Evolutionary conservation across 345 rosid species (phyloP), one percentile per base, ranked within the genome.

Genomic region (Syzygium grande): DNA sequence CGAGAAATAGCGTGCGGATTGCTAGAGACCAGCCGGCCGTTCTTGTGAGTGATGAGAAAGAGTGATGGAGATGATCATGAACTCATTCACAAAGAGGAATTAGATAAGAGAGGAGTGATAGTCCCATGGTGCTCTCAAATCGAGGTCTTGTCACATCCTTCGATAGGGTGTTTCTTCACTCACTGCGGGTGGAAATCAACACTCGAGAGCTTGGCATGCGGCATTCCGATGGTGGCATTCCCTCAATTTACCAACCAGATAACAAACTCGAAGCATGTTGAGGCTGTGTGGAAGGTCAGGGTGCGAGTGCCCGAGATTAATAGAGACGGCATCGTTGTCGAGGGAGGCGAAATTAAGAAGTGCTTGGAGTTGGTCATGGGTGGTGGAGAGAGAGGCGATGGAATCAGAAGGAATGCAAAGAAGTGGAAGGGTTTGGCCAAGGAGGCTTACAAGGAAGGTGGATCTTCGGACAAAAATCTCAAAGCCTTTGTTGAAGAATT

Each of bases 321-420:
- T 27, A 25, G 21, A 41, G 68, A 43, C 21, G 21, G 11, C n/a
- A 43, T 21, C 10, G 16, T 54, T 54, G 58, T 86, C 55, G 63
- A 38, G 90, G 30, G 93, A 90, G 92, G 88, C 89, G n/a, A 85
- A 25, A 80, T 89, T 84, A 27, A 27, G 23, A 86, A 22, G 54
- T 90, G 92, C 65, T 83, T 93, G 77, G 93, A 89, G 11, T 23
- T 89, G 58, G 92, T 90, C 63, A 89, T 92, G 94, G 92, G 87
- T 53, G 77, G 63, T 19, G 90, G 88, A n/a, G 91, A 89, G 22
- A 43, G 51, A 53, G 89, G 91, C 7, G 65, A 85, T 8, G 89
- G 87, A n/a, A 56, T 91, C 41, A 90, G 90, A 78, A 30, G 22
- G 79, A 91, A 90, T 53, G 90, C 91, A 4, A 53, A 27, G 49